Conservation (phyloP, 2,329 filamentous ascomycete genomes). For the Penicillium palitans region DNA sequence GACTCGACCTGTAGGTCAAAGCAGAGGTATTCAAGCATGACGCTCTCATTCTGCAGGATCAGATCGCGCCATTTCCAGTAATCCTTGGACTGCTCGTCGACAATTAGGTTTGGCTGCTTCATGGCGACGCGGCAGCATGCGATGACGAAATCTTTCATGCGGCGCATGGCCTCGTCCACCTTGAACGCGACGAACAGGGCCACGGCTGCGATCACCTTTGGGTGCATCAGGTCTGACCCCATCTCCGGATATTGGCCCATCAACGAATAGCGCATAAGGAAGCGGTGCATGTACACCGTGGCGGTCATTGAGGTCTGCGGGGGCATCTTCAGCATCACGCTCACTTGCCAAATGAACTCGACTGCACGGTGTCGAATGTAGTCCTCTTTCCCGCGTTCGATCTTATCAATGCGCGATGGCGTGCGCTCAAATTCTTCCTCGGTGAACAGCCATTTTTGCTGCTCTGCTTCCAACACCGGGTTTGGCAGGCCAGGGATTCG, state of each 20-base stretch:
- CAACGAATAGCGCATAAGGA: slow-evolving; percentile 79
- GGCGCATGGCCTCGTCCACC: slow-evolving; percentile 93
- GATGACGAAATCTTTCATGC: slow-evolving; percentile 92
- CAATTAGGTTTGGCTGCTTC: slow-evolving; percentile 84
- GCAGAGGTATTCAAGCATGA: slow-evolving; percentile 86
- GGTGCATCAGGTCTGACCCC: slow-evolving; percentile 68
- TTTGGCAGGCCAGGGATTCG: slow-evolving; percentile 44
- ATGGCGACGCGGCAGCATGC: slow-evolving; percentile 92
- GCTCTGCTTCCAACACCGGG: slow-evolving; percentile 54
- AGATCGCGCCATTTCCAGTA: slow-evolving; percentile 98
- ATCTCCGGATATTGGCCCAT: slow-evolving; percentile 69
- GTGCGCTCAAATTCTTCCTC: slow-evolving; percentile 78
- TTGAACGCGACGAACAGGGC: slow-evolving; percentile 94
- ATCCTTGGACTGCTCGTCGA: slow-evolving; percentile 96
- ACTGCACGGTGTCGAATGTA: slow-evolving; percentile 83
- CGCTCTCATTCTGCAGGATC: slow-evolving; percentile 87
- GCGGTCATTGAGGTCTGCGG: slow-evolving; percentile 77
- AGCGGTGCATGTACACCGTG: slow-evolving; percentile 91
- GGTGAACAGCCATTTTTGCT: slow-evolving; percentile 86
- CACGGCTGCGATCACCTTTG: slow-evolving; percentile 91
- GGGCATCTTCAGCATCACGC: slow-evolving; percentile 48
- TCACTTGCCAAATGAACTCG: slow-evolving; percentile 94
- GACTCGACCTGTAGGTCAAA: slow-evolving; percentile 92
- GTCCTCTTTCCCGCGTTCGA: slow-evolving; percentile 74
- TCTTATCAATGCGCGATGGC: slow-evolving; percentile 80